Evolutionary conservation across 2,329 filamentous ascomycete species (phyloP).

Genomic region (Endoconidiophora laricicola): DNA sequence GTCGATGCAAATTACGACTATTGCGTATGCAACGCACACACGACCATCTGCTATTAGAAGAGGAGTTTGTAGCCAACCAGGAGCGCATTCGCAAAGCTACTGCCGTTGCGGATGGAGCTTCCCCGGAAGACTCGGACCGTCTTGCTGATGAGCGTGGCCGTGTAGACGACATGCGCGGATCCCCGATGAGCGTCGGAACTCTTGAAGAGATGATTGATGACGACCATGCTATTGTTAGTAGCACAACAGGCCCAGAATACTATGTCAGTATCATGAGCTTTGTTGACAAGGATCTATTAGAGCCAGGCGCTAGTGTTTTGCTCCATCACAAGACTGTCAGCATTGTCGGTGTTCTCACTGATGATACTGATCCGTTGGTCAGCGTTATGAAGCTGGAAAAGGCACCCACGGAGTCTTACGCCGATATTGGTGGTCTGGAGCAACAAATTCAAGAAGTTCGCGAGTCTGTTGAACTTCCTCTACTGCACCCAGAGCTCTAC

Average conservation of each 20-base stretch:
- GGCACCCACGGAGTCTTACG: constrained; percentile 93
- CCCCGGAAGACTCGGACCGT: constrained; percentile 59
- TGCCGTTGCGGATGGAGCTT: constrained; percentile 55
- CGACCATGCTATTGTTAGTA: constrained; percentile 96
- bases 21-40: constrained; percentile 97
- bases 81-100: constrained; percentile 89
- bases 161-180: constrained; percentile 96
- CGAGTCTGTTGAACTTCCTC: constrained; percentile 87
- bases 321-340: constrained; percentile 96
- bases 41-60: constrained; percentile 89
- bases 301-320: constrained; percentile 87
- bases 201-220: constrained; percentile 98
- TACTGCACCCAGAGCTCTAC: constrained; percentile 91
- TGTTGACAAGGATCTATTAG: constrained; percentile 93
- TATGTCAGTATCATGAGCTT: constrained; percentile 99
- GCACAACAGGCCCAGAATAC: constrained; percentile 93
- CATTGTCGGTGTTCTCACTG: constrained; percentile 90
- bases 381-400: constrained; percentile 99
- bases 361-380: constrained; percentile 87
- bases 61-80: constrained; percentile 98
- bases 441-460: constrained; percentile 92
- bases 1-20: constrained; percentile 91
- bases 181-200: constrained; percentile 95
- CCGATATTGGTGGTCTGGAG: constrained; percentile 93
- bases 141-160: constrained; percentile 88